A percentile compares a stretch with the other conserved stretches of the same genome.
Evolutionary conservation across 1,284 basidiomycete genomes (phyloP).

Genomic region (Ceratobasidium sp.): DNA sequence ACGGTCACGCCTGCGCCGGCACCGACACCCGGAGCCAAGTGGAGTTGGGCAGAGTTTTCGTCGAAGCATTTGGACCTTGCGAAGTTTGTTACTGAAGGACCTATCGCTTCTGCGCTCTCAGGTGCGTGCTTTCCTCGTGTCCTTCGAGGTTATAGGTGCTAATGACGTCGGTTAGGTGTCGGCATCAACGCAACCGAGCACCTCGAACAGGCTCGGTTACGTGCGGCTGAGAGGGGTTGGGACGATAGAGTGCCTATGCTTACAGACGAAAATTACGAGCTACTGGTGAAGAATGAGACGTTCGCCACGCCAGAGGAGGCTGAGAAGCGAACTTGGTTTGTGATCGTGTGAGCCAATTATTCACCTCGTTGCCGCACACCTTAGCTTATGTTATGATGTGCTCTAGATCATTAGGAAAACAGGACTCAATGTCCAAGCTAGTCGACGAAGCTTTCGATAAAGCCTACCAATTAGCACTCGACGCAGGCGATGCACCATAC

Average conservation of each 20-base stretch:
- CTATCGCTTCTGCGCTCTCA: constrained; percentile 66
- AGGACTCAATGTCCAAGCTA: constrained; percentile 68
- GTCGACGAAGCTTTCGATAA: constrained; percentile 78
- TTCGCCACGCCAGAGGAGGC: constrained; percentile 72
- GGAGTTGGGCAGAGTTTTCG: constrained; percentile 48
- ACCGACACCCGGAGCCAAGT: constrained; percentile 48
- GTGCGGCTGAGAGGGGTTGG: constrained; percentile 65
- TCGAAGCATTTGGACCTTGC: constrained; percentile 60
- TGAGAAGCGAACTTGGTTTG: constrained; percentile 74
- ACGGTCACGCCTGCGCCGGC: constrained; percentile 49
- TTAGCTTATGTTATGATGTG: constrained; percentile 64
- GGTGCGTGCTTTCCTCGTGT: neutral
- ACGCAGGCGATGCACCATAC: constrained; percentile 73
- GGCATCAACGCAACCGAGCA: constrained; percentile 78
- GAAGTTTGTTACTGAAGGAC: constrained; percentile 65
- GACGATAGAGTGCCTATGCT: constrained; percentile 78
- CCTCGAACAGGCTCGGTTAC: constrained; percentile 60
- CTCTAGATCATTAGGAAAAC: constrained; percentile 61
- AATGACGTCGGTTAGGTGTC: constrained; percentile 24
- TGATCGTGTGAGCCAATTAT: constrained; percentile 71
- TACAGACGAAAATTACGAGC: constrained; percentile 79
- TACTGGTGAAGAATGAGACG: constrained; percentile 75
- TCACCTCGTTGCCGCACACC: constrained; percentile 3
- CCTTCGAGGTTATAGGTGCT: neutral
- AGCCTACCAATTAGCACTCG: constrained; percentile 72